A percentile compares a stretch with the other conserved stretches of the same genome.
These are phyloP conservation scores for Pterocarpus macrocarpus DNA, from an alignment of 306 rosid species.

Conservation along the genomic window DNA sequence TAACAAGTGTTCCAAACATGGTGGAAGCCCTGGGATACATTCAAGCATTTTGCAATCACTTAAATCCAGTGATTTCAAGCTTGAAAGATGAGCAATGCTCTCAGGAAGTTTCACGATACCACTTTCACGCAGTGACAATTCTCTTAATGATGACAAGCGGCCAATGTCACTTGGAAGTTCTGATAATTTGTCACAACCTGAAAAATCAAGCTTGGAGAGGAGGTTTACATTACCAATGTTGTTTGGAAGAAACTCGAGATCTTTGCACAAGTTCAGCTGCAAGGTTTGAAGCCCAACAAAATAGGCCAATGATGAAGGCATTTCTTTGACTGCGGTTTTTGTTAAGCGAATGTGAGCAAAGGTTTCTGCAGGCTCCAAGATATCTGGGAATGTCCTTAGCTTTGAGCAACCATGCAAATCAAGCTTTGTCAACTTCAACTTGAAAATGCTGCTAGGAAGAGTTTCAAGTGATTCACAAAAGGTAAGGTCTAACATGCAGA, in stretches of 20 bases:
- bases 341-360: neutral
- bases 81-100: constrained; percentile 39
- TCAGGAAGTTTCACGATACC: constrained; percentile 39
- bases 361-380: constrained; percentile 26
- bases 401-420: constrained; percentile 40
- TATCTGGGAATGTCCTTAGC: constrained; percentile 41
- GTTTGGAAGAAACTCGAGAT: constrained; percentile 36
- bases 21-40: constrained; percentile 42
- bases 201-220: constrained; percentile 26
- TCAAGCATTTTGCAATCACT: constrained; percentile 44
- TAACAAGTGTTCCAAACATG: constrained; percentile 12
- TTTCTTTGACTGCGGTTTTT: constrained; percentile 15
- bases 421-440: constrained; percentile 27
- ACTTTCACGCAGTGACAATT: constrained; percentile 22
- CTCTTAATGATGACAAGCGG: constrained; percentile 6
- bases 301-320: constrained; percentile 32
- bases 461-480: constrained; percentile 38
- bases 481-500: constrained; percentile 27
- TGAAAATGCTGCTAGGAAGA: constrained; percentile 44
- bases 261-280: neutral
- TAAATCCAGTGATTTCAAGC: constrained; percentile 45
- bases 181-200: constrained; percentile 24
- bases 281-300: constrained; percentile 26
- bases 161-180: constrained; percentile 37
- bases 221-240: constrained; percentile 6